Base-by-base conservation (phyloP, 306 rosid species). In the Inga oerstediana region DNA sequence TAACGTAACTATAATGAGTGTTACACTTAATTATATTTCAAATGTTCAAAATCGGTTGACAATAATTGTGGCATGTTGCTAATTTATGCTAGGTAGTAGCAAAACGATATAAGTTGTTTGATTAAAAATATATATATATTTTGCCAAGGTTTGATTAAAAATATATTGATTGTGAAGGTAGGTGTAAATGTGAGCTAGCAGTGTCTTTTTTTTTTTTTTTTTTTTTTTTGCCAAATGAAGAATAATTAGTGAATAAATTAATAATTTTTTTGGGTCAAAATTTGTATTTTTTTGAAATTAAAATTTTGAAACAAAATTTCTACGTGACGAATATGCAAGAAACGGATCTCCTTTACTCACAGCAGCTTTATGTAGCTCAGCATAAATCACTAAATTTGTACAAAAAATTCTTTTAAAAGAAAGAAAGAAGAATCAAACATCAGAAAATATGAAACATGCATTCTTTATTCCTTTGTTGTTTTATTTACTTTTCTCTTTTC, bases 391-490 rank as follows among this genome's bases (percentile, higher is more conserved):
- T 77, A 74, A 67, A 15, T 54, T 67, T 45, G 73, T 32, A 43
- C 74, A 10, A 34, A 3, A 20, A 15, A 65, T 71, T 49, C 64
- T 80, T 62, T 27, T 81, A 14, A 15, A 11, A 39, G 72, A 85
- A 73, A 12, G 44, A 73, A 85, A 73, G 81, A 67, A 73, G 32
- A 78, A 64, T 45, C 46, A 41, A 70, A 11, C 2, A 11, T 5
- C 24, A 17, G 27, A 72, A 77, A 22, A 70, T 22, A 39, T 44
- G 81, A 54, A 76, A 64, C 73, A 79, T 59, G 20, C 0, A 34
- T 13, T n/a, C 83, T 80, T 72, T 83, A 77, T 80, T 77, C 52
- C 37, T 75, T 34, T 61, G 9, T 32, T 43, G 34, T 52, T 56
- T 39, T 39, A 39, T 39, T 24, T 78, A 35, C 39, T 78, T 68